Evolutionary conservation across 352 stramenopile genomes (phyloP).

Genomic region (Globisporangium perplexum): DNA sequence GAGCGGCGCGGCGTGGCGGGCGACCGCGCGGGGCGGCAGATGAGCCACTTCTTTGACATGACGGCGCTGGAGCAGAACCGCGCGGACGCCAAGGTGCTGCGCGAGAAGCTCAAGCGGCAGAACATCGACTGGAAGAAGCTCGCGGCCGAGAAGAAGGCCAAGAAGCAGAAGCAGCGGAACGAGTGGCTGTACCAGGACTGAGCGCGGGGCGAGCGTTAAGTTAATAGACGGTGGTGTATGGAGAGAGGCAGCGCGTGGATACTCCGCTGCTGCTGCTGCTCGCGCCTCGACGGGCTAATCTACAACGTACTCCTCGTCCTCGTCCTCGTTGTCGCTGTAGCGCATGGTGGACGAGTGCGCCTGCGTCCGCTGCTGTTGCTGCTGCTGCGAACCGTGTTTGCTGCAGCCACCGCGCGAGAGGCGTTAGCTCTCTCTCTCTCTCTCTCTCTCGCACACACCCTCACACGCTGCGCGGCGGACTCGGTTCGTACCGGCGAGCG

Average conservation of each 20-base stretch:
- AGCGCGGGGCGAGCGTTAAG: neutral
- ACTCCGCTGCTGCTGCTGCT: neutral
- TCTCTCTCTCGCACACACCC: too few species aligned
- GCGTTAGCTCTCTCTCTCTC: too few species aligned
- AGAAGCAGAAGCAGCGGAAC: slow-evolving; percentile 81
- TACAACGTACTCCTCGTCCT: slow-evolving; percentile 73
- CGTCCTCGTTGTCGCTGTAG: slow-evolving; percentile 41
- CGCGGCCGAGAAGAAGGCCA: slow-evolving; percentile 78
- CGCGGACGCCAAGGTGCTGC: slow-evolving; percentile 62
- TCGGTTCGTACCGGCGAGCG: slow-evolving; percentile 31
- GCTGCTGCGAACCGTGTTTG: slow-evolving; percentile 27
- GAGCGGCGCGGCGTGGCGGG: slow-evolving; percentile 41
- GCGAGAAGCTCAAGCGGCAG: slow-evolving; percentile 80
- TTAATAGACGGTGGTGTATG: slow-evolving; percentile 1
- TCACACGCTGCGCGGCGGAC: too few species aligned
- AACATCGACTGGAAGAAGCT: slow-evolving; percentile 88
- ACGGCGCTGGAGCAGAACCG: slow-evolving; percentile 75
- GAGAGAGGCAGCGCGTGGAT: neutral
- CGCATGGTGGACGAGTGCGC: slow-evolving; percentile 4
- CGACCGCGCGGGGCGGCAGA: slow-evolving; percentile 74
- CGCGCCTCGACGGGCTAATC: slow-evolving; percentile 26
- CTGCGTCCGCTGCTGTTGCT: slow-evolving; percentile 13
- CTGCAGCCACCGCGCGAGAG: too few species aligned
- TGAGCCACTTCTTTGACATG: slow-evolving; percentile 87
- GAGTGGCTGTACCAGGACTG: slow-evolving; percentile 84